phyloP scores from a whole-genome alignment of 495 filamentous ascomycete species.

The Trichoderma reesei region DNA sequence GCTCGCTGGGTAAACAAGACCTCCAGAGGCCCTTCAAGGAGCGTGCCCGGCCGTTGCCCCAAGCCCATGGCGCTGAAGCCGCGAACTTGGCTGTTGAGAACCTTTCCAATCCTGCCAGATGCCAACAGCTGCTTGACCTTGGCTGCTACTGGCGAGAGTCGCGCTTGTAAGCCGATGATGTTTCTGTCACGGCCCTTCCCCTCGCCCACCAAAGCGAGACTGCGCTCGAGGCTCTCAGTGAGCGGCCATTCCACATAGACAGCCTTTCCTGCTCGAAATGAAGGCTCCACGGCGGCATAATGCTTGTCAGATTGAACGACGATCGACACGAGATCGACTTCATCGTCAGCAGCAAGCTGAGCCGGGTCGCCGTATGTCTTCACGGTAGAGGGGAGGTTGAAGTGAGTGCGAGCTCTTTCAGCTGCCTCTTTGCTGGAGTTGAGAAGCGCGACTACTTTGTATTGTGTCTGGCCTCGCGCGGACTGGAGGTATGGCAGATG shows the following conservation, averaged over 20 bases:
- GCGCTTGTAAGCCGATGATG: slow-evolving; percentile 47
- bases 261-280: slow-evolving; percentile 44
- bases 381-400: slow-evolving; percentile 31
- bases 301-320: slow-evolving; percentile 47
- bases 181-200: slow-evolving; percentile 28
- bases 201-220: slow-evolving; percentile 32
- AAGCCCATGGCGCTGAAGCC: slow-evolving; percentile 26
- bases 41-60: slow-evolving; percentile 22
- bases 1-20: slow-evolving; percentile 26
- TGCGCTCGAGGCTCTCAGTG: slow-evolving; percentile 23
- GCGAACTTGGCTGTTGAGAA: slow-evolving; percentile 42
- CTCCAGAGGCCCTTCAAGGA: slow-evolving; percentile 24
- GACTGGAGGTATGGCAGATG: slow-evolving; percentile 50
- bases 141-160: slow-evolving; percentile 29
- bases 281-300: slow-evolving; percentile 28
- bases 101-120: slow-evolving; percentile 41
- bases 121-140: slow-evolving; percentile 40
- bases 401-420: slow-evolving; percentile 34
- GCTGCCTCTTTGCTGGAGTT: slow-evolving; percentile 46
- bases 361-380: slow-evolving; percentile 43
- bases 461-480: slow-evolving; percentile 27
- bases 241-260: slow-evolving; percentile 54
- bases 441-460: slow-evolving; percentile 48
- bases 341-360: slow-evolving; percentile 31
- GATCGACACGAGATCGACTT: slow-evolving; percentile 51